A percentile compares a stretch with the other conserved stretches of the same genome.
phyloP scores from a whole-genome alignment of 1,284 basidiomycete species.

The Trametes versicolor region DNA sequence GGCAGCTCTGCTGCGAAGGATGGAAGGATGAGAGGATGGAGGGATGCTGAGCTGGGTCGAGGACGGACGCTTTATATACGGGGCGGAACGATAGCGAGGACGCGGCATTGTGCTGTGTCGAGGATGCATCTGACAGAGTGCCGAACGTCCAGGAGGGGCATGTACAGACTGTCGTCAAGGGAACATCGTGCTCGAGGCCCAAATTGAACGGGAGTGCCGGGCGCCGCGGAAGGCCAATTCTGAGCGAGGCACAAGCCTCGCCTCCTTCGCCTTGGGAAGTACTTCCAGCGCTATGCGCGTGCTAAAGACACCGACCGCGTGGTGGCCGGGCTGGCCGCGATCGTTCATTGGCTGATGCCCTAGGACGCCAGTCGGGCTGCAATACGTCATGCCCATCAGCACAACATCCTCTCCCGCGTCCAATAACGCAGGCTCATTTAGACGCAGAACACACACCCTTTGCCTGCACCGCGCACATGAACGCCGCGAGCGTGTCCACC shows the following conservation, averaged over 20 bases:
- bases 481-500: conserved; percentile 80
- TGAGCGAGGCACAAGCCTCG: conserved; percentile 10
- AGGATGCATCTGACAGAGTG: conserved; percentile 1
- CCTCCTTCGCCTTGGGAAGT: conserved; percentile 6
- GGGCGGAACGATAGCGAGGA: conserved; percentile 18
- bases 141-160: conserved; percentile 15
- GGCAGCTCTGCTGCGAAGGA: conserved; percentile 52
- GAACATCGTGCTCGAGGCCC: conserved; percentile 20
- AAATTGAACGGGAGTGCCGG: conserved; percentile 18
- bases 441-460: conserved; percentile 50
- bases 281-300: neutral
- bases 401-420: conserved; percentile 13
- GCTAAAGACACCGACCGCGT: conserved; percentile 9
- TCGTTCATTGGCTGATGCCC: conserved; percentile 20
- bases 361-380: conserved; percentile 24
- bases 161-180: conserved; percentile 32
- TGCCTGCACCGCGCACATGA: conserved; percentile 77
- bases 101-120: conserved; percentile 12
- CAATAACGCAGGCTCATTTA: conserved; percentile 14
- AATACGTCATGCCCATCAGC: conserved; percentile 28
- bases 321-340: conserved; percentile 25
- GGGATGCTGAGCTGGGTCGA: conserved; percentile 32
- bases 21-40: conserved; percentile 34
- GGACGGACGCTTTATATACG: conserved; percentile 31
- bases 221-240: conserved; percentile 15